Evolutionary conservation across 2,329 filamentous ascomycete genomes (phyloP), one percentile per base, ranked within the genome.

Genomic region (Cladosporium sphaerospermum): DNA sequence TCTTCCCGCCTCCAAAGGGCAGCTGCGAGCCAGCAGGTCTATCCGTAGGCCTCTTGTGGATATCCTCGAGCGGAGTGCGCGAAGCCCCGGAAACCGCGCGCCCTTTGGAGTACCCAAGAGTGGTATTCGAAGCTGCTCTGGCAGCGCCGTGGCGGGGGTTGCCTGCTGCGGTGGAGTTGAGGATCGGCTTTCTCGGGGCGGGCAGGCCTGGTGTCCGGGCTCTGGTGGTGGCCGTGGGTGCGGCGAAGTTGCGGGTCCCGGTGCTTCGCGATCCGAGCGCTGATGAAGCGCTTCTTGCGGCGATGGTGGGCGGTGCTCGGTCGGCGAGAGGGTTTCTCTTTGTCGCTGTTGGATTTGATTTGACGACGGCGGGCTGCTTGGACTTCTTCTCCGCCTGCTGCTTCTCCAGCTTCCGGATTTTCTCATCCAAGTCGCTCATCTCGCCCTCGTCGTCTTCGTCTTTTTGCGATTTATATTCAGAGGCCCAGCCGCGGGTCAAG

Each of bases 51-150:
- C 55, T 55, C 23, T 56, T 45, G 44, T 62, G 58, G 14, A 62
- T 58, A 5, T 48, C 51, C 8, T 59, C 55, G 1, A 66, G 55
- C 4, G 65, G 64, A 8, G 55, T 56, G 9, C 64, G 59, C 4
- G 76, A 58, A 23, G 66, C 67, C 7, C 69, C 68, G 16, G 75
- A 75, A 2, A 77, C 73, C 9, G 74, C 73, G 33, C 88, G 81
- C 33, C 91, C 90, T 67, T 86, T 89, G 53, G 81, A 88, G 67
- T 95, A 96, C 13, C 91, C 91, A 40, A 96, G 78, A 0, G 90
- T 96, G 52, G 83, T 91, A 57, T 84, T 82, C 1, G 90, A 95
- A 5, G 83, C 83, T 5, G 80, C 81, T 18, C 81, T 78, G 1
- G 86, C 84, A 9, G 79, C 75, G 8, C 78, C 78, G 58, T 82